phyloP scores from a whole-genome alignment of 2,329 filamentous ascomycete species.

The Stagonosporopsis chrysanthemi region DNA sequence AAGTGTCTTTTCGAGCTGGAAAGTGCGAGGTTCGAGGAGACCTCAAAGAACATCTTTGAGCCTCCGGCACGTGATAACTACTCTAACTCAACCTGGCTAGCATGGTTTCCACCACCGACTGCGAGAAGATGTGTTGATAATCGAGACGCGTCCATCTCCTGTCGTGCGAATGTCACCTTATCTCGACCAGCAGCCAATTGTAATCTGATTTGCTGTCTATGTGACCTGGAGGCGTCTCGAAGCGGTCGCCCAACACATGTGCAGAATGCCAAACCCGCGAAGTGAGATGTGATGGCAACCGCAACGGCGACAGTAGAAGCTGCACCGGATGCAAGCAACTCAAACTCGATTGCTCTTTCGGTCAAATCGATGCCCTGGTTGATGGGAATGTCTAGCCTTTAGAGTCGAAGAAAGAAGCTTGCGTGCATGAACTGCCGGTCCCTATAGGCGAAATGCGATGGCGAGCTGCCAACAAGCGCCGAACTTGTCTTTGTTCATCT shows the following conservation, averaged over 20 bases:
- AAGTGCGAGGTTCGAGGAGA: neutral
- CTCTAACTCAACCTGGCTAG: neutral
- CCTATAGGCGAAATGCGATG: neutral
- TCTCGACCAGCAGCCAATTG: neutral
- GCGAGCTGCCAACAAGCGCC: neutral
- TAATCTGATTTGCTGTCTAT: neutral
- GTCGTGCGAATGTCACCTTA: neutral
- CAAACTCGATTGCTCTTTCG: neutral
- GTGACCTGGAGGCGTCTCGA: neutral
- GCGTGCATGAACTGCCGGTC: neutral
- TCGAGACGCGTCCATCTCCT: neutral
- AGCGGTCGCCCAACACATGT: neutral
- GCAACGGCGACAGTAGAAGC: neutral
- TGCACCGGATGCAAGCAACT: neutral
- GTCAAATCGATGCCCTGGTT: neutral
- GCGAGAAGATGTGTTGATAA: too few relatives aligned
- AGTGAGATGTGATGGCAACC: neutral
- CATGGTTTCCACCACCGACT: neutral
- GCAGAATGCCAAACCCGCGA: neutral
- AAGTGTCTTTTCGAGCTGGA: neutral
- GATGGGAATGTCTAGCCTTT: neutral
- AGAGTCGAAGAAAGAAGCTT: neutral
- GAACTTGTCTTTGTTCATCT: neutral
- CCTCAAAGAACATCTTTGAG: neutral
- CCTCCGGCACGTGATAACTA: neutral